Conservation (phyloP, 306 rosid species). For the Quercus dentata region DNA sequence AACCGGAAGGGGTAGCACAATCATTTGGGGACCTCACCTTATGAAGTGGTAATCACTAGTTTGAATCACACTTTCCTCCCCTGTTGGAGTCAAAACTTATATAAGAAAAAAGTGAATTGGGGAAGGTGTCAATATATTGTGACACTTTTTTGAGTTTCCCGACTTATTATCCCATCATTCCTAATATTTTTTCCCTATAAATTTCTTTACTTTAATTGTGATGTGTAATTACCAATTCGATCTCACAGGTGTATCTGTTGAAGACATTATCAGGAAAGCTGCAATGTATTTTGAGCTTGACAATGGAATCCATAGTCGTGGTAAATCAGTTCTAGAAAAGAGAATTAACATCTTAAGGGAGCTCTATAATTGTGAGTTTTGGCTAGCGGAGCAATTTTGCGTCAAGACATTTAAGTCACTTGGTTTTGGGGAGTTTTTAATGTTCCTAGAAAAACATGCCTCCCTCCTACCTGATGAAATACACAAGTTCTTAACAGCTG, state of each 20-base stretch:
- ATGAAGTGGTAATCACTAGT: too few species aligned
- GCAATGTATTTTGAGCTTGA: conserved; percentile 48
- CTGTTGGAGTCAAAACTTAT: too few species aligned
- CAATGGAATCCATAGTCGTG: conserved; percentile 23
- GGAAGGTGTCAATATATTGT: neutral
- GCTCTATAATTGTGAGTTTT: conserved; percentile 63
- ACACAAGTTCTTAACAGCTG: conserved; percentile 38
- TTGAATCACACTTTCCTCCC: too few species aligned
- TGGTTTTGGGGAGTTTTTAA: conserved; percentile 74
- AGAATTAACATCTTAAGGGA: conserved; percentile 48
- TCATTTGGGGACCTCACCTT: too few species aligned
- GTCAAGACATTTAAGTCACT: conserved; percentile 64
- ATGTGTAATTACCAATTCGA: neutral
- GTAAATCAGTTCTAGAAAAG: conserved; percentile 30
- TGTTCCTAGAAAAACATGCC: conserved; percentile 53
- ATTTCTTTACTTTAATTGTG: conserved; percentile 15
- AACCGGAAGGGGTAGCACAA: too few species aligned
- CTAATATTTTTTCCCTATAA: neutral
- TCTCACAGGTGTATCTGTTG: conserved; percentile 55
- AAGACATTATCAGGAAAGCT: conserved; percentile 57
- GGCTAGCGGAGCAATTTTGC: conserved; percentile 69
- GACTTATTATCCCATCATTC: neutral
- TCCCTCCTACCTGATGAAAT: conserved; percentile 59
- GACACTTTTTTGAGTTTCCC: neutral
- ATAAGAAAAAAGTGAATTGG: too few species aligned